Base-by-base conservation (phyloP, 129 eudicot genomes). In the Flaveria ramosissima region DNA sequence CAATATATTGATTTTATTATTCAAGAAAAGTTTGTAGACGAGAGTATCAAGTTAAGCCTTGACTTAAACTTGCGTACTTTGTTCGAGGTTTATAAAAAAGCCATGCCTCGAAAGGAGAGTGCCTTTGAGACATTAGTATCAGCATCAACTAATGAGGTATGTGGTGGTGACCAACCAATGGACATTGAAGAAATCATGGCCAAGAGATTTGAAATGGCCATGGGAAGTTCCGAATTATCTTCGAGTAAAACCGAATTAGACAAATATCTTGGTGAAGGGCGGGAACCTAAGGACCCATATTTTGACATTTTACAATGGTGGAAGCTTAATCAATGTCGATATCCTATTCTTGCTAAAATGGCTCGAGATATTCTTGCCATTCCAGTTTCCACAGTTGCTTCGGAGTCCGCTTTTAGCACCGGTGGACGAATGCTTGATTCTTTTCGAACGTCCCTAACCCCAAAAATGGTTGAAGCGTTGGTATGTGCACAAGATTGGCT, bases 291-390 rank as follows among this genome's bases (percentile, higher is more conserved):
- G 67, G 67, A 60, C 67, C 39, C n/a, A 11, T 8, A 6, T 0
- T 60, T 60, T 60, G 6, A 60, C 41, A 32, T 32, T 32, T 3
- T 32, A 32, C 39, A 32, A 32, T 32, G 39, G 1, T 32, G 39
- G 39, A 32, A 32, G 7, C 7, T 32, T 32, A 32, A 60, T 10
- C n/a, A 23, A 60, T 60, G 67, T 3, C 6, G n/a, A 12, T 60
- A 23, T 60, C 67, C 67, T 16, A 4, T 60, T 60, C 67, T 60
- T 60, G 39, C 67, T 60, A 60, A 60, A 4, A 10, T 60, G 67
- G 67, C 67, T 60, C 39, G 39, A 26, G 67, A 60, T 13, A 60
- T 21, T 16, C 67, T 60, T 6, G 11, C 60, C 60, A 53, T 53
- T 17, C 60, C 2, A 4, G 60, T 6, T 7, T 53, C 3, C 11